Evolutionary conservation across 805 yeast genomes (phyloP).

Genomic region (Kluyveromyces nonfermentans): DNA sequence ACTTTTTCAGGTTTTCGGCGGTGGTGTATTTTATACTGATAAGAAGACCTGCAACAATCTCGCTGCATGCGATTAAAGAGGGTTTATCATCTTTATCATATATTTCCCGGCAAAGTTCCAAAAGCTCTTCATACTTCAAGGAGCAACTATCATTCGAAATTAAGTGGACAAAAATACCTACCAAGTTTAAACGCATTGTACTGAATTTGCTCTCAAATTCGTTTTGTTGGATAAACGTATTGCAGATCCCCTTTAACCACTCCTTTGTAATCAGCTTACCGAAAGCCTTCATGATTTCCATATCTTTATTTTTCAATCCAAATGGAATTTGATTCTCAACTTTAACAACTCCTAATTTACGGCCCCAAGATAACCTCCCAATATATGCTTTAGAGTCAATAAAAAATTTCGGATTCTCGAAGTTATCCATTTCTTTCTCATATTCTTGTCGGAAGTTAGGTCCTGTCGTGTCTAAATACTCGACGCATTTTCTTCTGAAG

Average conservation of each 20-base stretch:
- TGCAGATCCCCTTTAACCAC: constrained; percentile 48
- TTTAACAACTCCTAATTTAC: constrained; percentile 35
- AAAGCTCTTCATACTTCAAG: constrained; percentile 42
- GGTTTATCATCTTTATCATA: constrained; percentile 64
- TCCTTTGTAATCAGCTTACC: constrained; percentile 40
- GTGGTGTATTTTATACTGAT: constrained; percentile 38
- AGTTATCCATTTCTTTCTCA: constrained; percentile 42
- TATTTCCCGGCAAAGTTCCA: constrained; percentile 38
- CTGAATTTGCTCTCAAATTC: constrained; percentile 61
- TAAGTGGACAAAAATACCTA: constrained; percentile 41
- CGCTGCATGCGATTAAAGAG: constrained; percentile 66
- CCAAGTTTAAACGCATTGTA: constrained; percentile 51
- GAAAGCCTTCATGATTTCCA: constrained; percentile 32
- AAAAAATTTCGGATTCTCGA: constrained; percentile 39
- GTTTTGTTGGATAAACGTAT: constrained; percentile 52
- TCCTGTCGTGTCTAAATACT: constrained; percentile 36
- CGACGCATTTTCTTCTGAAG: constrained; percentile 34
- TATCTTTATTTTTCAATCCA: constrained; percentile 36
- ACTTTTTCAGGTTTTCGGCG: constrained; percentile 22
- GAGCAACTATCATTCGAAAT: constrained; percentile 33
- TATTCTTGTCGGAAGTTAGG: constrained; percentile 34
- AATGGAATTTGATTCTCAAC: constrained; percentile 25
- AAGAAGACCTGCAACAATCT: constrained; percentile 56
- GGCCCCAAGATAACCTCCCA: constrained; percentile 77
- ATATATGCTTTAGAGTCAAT: constrained; percentile 46